Evolutionary conservation across 345 rosid genomes (phyloP).

Genomic region (Camelina hispida): DNA sequence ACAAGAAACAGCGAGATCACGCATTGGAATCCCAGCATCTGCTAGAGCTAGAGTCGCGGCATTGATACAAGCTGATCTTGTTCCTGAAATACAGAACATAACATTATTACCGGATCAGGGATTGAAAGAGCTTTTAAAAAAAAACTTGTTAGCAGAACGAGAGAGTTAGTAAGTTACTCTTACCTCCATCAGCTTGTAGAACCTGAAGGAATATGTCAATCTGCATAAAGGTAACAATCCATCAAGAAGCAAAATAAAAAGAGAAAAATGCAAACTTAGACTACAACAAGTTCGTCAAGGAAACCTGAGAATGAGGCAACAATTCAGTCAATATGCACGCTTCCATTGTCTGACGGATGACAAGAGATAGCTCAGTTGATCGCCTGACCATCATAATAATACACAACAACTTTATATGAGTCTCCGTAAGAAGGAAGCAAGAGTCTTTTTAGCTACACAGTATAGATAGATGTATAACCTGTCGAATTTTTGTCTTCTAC

Average conservation of each 20-base stretch:
- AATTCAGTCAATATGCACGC: conserved; percentile 79
- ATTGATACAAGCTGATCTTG: conserved; percentile 96
- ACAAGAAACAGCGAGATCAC: conserved; percentile 89
- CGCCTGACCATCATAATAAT: conserved; percentile 56
- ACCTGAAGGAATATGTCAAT: conserved; percentile 95
- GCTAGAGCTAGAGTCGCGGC: conserved; percentile 97
- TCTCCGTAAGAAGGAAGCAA: conserved; percentile 7
- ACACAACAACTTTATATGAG: background rate
- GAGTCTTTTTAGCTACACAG: background rate
- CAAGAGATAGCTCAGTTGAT: conserved; percentile 91
- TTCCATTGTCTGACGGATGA: conserved; percentile 96
- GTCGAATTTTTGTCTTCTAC: conserved; percentile 88
- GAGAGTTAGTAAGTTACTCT: conserved; percentile 12
- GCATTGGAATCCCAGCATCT: conserved; percentile 99
- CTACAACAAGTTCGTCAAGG: background rate
- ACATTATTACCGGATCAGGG: conserved; percentile 11
- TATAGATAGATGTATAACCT: conserved; percentile 47
- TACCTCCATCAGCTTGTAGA: conserved; percentile 99
- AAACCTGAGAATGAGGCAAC: conserved; percentile 96
- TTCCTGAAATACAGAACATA: conserved; percentile 52
- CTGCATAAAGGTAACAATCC: conserved; percentile 49
- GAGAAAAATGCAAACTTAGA: background rate
- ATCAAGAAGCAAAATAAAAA: background rate
- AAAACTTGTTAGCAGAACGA: background rate
- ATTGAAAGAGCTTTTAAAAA: background rate